Base-by-base conservation (phyloP, 2,329 filamentous ascomycete genomes). In the Aspergillus sp. region DNA sequence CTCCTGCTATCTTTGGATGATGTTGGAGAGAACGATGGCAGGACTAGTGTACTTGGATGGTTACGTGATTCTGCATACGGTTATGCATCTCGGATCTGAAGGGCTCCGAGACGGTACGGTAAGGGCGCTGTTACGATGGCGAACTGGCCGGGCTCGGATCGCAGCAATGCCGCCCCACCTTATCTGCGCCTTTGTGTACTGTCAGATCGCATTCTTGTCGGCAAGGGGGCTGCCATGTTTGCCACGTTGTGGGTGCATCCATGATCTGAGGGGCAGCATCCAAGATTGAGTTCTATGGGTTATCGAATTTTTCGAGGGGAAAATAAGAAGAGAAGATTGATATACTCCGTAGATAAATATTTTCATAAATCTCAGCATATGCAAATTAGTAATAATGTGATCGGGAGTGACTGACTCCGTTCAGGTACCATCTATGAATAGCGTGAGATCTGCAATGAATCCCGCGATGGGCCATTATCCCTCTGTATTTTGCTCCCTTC, bases 11-110 rank as follows among this genome's bases (percentile, higher is more conserved):
- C 2, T 30, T 30, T 11, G 26, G 26, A 11, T 30, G 26, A 30
- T 30, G 26, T 30, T 4, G 26, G 26, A 30, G 26, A 30, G 22
- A 22, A 22, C 22, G 22, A 22, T 22, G 22, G 22, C 26, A 10
- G 26, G 26, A 7, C 26, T 30, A 4, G 8, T 30, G 9, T 9
- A 30, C 26, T 10, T 30, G 26, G 8, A 30, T 30, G 26, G 8
- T 30, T 30, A 30, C 10, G 26, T 30, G 35, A 38, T 38, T 8
- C 8, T 17, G 14, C 9, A 17, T 75, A 74, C 45, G 20, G 13
- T 41, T 35, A n/a, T 24, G 69, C 61, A 45, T 52, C 46, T 53
- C 57, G 57, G 57, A 56, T 47, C 36, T 43, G 17, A 22, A 6
- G 42, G 16, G 20, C 45, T 51, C 60, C 60, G 60, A 58, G 36